Evolutionary conservation across 345 rosid species (phyloP), one percentile per base, ranked within the genome.

Genomic region (Brassica carinata): DNA sequence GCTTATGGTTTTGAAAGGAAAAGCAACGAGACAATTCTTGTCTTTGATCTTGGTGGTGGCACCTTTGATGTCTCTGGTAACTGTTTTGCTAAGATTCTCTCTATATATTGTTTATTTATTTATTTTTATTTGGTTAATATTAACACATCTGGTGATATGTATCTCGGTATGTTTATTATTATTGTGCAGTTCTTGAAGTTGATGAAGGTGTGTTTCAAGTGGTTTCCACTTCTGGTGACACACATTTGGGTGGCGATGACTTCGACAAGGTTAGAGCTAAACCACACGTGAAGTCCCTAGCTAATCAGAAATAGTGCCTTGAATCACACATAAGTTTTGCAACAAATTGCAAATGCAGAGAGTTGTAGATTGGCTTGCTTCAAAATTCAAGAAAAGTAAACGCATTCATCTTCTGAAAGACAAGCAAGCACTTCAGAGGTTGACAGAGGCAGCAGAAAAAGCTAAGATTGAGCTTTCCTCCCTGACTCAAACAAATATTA

Each of bases 131-230:
- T 43, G 43, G 8, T 36, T 19, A 19, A 9, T 36, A 36, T 36
- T 36, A 38, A 38, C 26, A 38, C 26, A 23, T 23, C 1, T 23
- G 26, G 26, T 45, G 38, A 3, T 23, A 31, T 72, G 53, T 5
- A 8, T 29, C 23, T 31, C 5, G 43, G 15, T 15, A 23, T 74
- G 31, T 38, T 23, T 36, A 8, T 81, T 36, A 8, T 81, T 71
- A n/a, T 9, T 13, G 36, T 78, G 68, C 83, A 95, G 99, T 95
- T 64, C 99, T 95, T 69, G 99, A 95, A 86, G 99, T 95, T 62
- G 99, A 98, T 85, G 99, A 93, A 82, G 99, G 99, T 74, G 99
- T 95, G 43, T 95, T 95, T 83, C 98, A 95, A 82, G 99, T 95
- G 81, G 92, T 95, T 6, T 95, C 99, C 29, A 93, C 99, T 33